These are phyloP conservation scores for Suhomyces terraborum DNA, from an alignment of 1,139 yeast genomes.

Conservation along the genomic window DNA sequence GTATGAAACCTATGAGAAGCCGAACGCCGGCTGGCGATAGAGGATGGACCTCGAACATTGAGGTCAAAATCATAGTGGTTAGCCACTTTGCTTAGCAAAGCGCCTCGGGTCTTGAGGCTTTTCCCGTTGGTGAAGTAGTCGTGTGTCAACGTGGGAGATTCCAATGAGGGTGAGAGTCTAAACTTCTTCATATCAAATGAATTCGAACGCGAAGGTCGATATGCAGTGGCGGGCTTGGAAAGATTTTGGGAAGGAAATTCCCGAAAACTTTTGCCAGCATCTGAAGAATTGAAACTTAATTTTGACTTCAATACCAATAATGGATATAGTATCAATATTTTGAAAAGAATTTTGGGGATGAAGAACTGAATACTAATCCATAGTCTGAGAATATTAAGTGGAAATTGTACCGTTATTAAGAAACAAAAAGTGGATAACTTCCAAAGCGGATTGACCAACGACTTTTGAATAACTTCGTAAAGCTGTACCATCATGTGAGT, in stretches of 20 bases:
- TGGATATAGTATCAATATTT: slow-evolving; percentile 21
- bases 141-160: slow-evolving; percentile 2
- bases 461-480: neutral
- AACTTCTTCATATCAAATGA: slow-evolving; percentile 15
- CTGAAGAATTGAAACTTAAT: slow-evolving; percentile 1
- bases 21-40: neutral
- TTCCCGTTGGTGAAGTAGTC: slow-evolving; percentile 12
- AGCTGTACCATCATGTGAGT: slow-evolving; percentile 5
- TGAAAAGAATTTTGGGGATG: slow-evolving; percentile 23
- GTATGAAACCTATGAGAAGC: slow-evolving; percentile 1
- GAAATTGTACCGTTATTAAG: slow-evolving; percentile 20
- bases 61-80: slow-evolving; percentile 16
- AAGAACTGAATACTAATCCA: slow-evolving; percentile 21
- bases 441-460: neutral
- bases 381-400: slow-evolving; percentile 19
- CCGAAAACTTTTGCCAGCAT: slow-evolving; percentile 3
- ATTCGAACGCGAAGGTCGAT: neutral
- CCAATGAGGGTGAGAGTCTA: slow-evolving; percentile 11
- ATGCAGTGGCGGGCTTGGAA: neutral
- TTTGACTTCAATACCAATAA: slow-evolving; percentile 11
- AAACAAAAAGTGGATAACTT: slow-evolving; percentile 10
- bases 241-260: neutral
- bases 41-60: neutral
- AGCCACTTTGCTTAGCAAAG: slow-evolving; percentile 18
- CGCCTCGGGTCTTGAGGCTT: slow-evolving; percentile 16